Evolutionary conservation across 2,329 filamentous ascomycete genomes (phyloP).

Genomic region (Fusarium buharicum): DNA sequence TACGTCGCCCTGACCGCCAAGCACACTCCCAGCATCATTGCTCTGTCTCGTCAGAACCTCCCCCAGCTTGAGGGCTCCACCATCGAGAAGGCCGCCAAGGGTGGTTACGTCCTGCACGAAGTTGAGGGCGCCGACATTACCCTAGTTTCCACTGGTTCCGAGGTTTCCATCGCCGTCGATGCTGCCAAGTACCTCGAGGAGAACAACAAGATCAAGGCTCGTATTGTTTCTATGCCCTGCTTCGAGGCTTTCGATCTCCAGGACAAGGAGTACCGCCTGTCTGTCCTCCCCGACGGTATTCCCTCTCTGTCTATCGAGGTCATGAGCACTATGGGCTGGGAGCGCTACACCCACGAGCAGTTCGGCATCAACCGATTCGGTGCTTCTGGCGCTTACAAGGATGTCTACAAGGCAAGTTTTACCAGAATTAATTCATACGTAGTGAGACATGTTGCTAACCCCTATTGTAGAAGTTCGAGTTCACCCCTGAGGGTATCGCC

Average conservation of each 20-base stretch:
- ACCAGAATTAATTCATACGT: background rate
- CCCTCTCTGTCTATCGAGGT: constrained; percentile 94
- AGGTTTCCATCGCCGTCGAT: constrained; percentile 93
- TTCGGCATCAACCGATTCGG: constrained; percentile 99
- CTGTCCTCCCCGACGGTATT: constrained; percentile 92
- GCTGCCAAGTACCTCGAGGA: constrained; percentile 91
- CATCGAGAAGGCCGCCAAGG: constrained; percentile 90
- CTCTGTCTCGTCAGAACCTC: constrained; percentile 96
- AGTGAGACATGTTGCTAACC: constrained; percentile 50
- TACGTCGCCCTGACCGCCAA: constrained; percentile 92
- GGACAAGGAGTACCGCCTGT: constrained; percentile 92
- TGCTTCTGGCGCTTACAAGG: constrained; percentile 96
- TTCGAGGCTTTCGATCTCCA: constrained; percentile 97
- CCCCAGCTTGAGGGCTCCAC: constrained; percentile 96
- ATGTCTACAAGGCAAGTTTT: constrained; percentile 87
- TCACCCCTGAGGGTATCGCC: constrained; percentile 94
- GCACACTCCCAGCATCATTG: constrained; percentile 90
- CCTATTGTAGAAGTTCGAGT: constrained; percentile 88
- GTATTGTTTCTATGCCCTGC: constrained; percentile 95
- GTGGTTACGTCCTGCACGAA: constrained; percentile 91
- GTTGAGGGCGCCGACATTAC: constrained; percentile 86
- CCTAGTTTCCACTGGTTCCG: constrained; percentile 93
- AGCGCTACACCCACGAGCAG: constrained; percentile 99
- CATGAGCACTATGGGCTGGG: constrained; percentile 97
- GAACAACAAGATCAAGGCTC: constrained; percentile 85